Percentiles rank a stretch among this genome's conserved stretches.
Conservation (phyloP, 306 rosid genomes). For the Chamaecrista fasciculata region DNA sequence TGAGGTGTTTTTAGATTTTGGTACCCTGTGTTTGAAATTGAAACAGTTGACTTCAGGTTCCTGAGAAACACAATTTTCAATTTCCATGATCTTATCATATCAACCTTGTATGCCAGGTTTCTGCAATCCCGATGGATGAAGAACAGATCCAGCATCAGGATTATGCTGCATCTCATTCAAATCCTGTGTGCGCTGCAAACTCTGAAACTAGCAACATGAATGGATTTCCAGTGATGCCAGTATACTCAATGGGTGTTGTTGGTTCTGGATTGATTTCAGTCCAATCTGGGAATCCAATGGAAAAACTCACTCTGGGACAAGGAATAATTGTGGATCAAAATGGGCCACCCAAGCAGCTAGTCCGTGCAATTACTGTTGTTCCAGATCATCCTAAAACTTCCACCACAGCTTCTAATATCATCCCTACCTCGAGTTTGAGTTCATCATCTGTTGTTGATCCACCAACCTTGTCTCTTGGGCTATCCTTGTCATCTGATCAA, state of each 20-base stretch:
- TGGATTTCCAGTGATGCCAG: constrained; percentile 50
- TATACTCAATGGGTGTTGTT: constrained; percentile 44
- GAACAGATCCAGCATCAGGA: constrained; percentile 60
- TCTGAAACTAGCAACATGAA: constrained; percentile 47
- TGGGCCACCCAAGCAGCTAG: constrained; percentile 38
- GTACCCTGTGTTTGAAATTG: constrained; percentile 14
- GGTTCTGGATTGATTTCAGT: constrained; percentile 40
- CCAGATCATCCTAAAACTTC: constrained; percentile 37
- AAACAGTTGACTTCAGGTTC: constrained; percentile 24
- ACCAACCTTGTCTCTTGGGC: constrained; percentile 66
- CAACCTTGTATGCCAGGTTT: constrained; percentile 49
- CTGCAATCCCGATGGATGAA: constrained; percentile 69
- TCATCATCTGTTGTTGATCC: constrained; percentile 49
- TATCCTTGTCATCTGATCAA: constrained; percentile 67
- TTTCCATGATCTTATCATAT: constrained; percentile 24
- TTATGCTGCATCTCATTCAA: constrained; percentile 40
- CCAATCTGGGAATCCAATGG: constrained; percentile 47
- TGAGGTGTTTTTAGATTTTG: constrained; percentile 16
- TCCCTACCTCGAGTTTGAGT: constrained; percentile 42
- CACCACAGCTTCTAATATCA: constrained; percentile 33
- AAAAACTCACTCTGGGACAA: constrained; percentile 51
- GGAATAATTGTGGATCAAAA: constrained; percentile 41
- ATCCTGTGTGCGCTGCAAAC: constrained; percentile 39
- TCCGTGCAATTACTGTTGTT: constrained; percentile 35
- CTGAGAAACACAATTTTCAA: no score